Evolutionary conservation across 345 rosid genomes (phyloP), one percentile per base, ranked within the genome.

Genomic region (Clarkia xantiana): DNA sequence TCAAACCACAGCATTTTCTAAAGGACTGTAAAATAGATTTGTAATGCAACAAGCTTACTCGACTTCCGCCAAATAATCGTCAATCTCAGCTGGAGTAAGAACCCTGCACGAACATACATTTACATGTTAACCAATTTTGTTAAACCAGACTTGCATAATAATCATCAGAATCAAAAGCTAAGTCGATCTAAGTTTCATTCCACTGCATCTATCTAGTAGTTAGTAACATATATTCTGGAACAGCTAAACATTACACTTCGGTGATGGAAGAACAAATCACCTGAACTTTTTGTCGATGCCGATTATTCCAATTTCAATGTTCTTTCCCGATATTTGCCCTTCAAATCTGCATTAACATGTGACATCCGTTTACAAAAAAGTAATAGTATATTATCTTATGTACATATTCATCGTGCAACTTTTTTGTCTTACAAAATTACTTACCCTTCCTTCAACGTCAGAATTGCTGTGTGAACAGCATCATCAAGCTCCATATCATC

Each of bases 401-500:
- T 20, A 17, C 13, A 12, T 23, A n/a, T 1, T 1, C 41, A 14
- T 12, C 14, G 20, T 36, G 11, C 40, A 15, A 16, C 19, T 41
- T 49, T 9, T 25, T 17, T 1, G 12, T 43, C 38, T n/a, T 10
- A 23, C 19, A 48, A 57, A 39, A 45, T 50, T 20, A 46, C 76
- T 42, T 64, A 90, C 97, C 97, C 97, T 69, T 90, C 95, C 70
- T 90, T 90, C 64, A 90, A 59, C 10, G 97, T 86, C 69, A 86
- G 63, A 42, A 90, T 86, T 9, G 97, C 97, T 14, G 97, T 86
- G 80, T 90, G 96, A 25, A 90, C 88, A 18, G 96, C 97, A 81
- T 90, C 97, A 57, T 90, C 97, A 40, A 90, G 95, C 76, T 90
- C 97, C 96, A 90, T 82, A 59, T 90, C 97, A 56, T 90, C 96